Evolutionary conservation across 1,284 basidiomycete genomes (phyloP).

Genomic region (Naganishia sp.): DNA sequence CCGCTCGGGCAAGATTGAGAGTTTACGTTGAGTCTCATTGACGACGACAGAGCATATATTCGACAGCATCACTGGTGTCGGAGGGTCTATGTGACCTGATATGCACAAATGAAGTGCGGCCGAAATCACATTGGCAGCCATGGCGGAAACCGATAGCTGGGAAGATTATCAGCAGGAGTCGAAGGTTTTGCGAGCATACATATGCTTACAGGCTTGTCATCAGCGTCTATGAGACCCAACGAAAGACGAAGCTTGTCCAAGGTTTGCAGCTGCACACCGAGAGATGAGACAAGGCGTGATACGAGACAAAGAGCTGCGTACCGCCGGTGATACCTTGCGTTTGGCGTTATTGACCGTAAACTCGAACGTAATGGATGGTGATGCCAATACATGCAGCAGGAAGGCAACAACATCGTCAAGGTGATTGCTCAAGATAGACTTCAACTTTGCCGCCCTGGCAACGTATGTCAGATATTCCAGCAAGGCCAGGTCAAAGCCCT

Average conservation of each 20-base stretch:
- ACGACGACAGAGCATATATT: neutral
- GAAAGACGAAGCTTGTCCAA: neutral
- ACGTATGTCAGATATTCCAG: constrained; percentile 28
- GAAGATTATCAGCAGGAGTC: neutral
- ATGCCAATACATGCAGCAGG: constrained; percentile 7
- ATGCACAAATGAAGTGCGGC: neutral
- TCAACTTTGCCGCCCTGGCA: constrained; percentile 11
- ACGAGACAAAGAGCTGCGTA: neutral
- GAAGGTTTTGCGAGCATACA: too few relatives aligned
- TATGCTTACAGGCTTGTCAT: neutral
- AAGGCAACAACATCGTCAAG: constrained; percentile 13
- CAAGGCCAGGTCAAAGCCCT: constrained; percentile 30
- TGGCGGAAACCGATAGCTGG: constrained; percentile 25
- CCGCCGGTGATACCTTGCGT: constrained; percentile 21
- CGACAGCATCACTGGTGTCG: neutral
- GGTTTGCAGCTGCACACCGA: neutral
- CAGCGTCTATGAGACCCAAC: neutral
- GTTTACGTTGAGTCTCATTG: constrained; percentile 2
- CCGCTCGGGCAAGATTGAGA: constrained; percentile 18
- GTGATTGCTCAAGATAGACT: constrained; percentile 18
- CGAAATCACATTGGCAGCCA: constrained; percentile 6
- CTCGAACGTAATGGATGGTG: constrained; percentile 14
- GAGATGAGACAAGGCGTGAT: neutral
- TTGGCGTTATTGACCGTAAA: neutral
- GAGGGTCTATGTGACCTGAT: constrained; percentile 7